Evolutionary conservation across 1,284 basidiomycete genomes (phyloP), one percentile per base, ranked within the genome.

Genomic region (Ustilago esculenta): DNA sequence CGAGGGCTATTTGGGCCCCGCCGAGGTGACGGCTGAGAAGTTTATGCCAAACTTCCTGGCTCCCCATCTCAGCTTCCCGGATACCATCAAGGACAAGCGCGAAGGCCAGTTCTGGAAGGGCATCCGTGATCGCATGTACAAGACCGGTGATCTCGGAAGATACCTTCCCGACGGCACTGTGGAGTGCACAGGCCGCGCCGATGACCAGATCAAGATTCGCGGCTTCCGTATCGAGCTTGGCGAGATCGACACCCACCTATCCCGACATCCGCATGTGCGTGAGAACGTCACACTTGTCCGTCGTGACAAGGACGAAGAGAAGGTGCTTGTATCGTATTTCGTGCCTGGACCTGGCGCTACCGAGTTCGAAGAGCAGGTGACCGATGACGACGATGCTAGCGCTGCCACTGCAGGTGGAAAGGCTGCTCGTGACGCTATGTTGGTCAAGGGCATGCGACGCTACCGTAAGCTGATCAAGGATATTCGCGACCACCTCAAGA

Each of bases 131-230:
- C 85, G 96, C 65, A 94, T 99, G 93, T 98, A 99, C 84, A 89
- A 92, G 68, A 94, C 93, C 23, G 96, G 96, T 27, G 96, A 99
- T 83, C 86, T 99, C 2, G 96, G 96, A 3, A 88, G 96, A 14
- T 98, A 98, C 84, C 85, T 92, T 25, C 92, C 96, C 2, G 88
- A 92, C 80, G 96, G 96, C 4, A 89, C 88, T 34, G 96, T 99
- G 15, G 96, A 98, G 82, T 98, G 96, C 83, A 95, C 92, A 0
- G 96, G 96, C 10, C 89, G 96, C 44, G 94, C 94, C 5, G 96
- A 99, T 81, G 96, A 98, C 81, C 96, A 99, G 83, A 92, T 99
- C 84, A 98, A 99, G 85, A 98, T 99, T 82, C 92, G 96, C 64
- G 96, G 96, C 7, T 99, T 99, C 89, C 87, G 96, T 30, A 98